Evolutionary conservation across 1,284 basidiomycete species (phyloP).

Genomic region (Boletus smithii): DNA sequence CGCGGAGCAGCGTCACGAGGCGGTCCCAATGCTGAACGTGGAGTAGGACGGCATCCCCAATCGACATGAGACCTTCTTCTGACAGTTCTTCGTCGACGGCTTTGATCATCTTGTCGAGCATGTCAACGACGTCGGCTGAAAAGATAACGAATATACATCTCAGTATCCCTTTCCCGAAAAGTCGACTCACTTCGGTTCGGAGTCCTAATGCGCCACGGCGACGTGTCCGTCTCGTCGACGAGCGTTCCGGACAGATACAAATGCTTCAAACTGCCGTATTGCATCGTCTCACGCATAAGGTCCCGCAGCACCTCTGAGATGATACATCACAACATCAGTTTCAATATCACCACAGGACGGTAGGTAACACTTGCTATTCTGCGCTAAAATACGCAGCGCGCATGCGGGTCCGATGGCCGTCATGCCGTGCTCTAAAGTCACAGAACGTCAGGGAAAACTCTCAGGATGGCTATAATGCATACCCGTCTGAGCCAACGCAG

Average conservation of each 20-base stretch:
- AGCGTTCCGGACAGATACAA: slow-evolving; percentile 20
- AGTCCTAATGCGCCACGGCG: slow-evolving; percentile 15
- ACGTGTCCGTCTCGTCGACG: slow-evolving; percentile 16
- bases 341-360: neutral
- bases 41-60: slow-evolving; percentile 16
- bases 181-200: slow-evolving; percentile 19
- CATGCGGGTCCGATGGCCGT: slow-evolving; percentile 22
- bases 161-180: neutral
- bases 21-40: slow-evolving; percentile 15
- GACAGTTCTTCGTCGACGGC: slow-evolving; percentile 21
- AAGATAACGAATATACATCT: neutral
- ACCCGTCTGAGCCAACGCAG: slow-evolving; percentile 24
- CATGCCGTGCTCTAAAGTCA: slow-evolving; percentile 18
- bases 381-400: slow-evolving; percentile 18
- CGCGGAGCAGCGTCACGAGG: neutral
- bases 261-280: slow-evolving; percentile 22
- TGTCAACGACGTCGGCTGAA: slow-evolving; percentile 20
- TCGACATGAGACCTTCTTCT: slow-evolving; percentile 21
- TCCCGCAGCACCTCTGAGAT: slow-evolving; percentile 16
- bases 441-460: neutral
- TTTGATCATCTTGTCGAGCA: slow-evolving; percentile 28
- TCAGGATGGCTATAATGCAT: neutral
- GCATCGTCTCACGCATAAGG: neutral
- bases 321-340: neutral
- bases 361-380: slow-evolving; percentile 6